A percentile compares a stretch with the other conserved stretches of the same genome.
Conservation (phyloP, 495 filamentous ascomycete genomes). For the Penicillium argentinense region DNA sequence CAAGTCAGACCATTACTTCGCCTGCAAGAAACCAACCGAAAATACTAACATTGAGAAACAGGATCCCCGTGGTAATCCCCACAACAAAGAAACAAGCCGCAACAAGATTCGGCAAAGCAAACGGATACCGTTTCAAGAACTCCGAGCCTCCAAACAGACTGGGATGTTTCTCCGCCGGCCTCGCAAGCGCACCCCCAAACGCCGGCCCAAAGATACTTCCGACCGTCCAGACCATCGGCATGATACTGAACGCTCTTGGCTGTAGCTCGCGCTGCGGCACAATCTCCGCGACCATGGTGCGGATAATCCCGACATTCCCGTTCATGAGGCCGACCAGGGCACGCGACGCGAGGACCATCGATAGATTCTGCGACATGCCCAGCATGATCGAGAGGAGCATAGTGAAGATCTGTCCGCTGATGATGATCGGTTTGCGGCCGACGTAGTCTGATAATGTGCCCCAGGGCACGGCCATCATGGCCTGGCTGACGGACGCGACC, state of each 20-base stretch:
- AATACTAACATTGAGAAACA: slow-evolving; percentile 59
- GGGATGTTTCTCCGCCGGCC: slow-evolving; percentile 70
- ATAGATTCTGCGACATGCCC: slow-evolving; percentile 72
- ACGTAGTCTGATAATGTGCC: slow-evolving; percentile 71
- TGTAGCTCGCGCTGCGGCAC: slow-evolving; percentile 80
- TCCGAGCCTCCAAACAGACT: slow-evolving; percentile 61
- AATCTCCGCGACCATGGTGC: slow-evolving; percentile 81
- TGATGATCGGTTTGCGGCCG: slow-evolving; percentile 73
- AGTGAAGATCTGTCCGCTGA: slow-evolving; percentile 67
- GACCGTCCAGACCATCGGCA: slow-evolving; percentile 80
- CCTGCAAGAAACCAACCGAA: neutral
- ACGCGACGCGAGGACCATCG: slow-evolving; percentile 69
- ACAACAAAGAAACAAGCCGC: slow-evolving; percentile 68
- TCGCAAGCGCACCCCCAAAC: slow-evolving; percentile 81
- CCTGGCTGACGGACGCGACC: slow-evolving; percentile 72
- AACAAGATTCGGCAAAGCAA: slow-evolving; percentile 79
- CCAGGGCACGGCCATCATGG: slow-evolving; percentile 73
- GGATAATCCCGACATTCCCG: slow-evolving; percentile 78
- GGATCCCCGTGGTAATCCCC: slow-evolving; percentile 64
- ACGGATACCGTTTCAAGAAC: slow-evolving; percentile 75
- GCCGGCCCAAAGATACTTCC: slow-evolving; percentile 87
- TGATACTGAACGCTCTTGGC: slow-evolving; percentile 77
- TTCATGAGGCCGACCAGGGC: slow-evolving; percentile 69
- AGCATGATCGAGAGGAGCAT: slow-evolving; percentile 73
- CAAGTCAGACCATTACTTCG: neutral